Conservation (phyloP, 179 eudicot genomes). For the Camellia oleifera region DNA sequence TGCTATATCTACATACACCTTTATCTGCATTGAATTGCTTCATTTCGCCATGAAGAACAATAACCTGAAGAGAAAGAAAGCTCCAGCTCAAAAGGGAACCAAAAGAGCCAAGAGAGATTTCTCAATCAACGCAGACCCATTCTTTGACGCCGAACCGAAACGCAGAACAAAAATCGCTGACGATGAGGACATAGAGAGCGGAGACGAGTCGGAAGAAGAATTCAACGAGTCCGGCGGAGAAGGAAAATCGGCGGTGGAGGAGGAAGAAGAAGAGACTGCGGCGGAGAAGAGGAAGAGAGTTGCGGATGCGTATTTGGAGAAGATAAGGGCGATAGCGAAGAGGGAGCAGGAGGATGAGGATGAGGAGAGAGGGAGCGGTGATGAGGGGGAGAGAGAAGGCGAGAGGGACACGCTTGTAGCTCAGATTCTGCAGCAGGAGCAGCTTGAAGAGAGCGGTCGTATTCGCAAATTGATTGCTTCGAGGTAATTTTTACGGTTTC, state of each 20-base stretch:
- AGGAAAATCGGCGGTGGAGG: constrained; percentile 32
- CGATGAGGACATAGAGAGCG: constrained; percentile 66
- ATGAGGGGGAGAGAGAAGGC: constrained; percentile 37
- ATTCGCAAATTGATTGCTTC: constrained; percentile 64
- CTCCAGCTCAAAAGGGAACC: constrained; percentile 21
- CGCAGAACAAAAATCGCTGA: constrained; percentile 35
- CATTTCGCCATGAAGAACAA: constrained; percentile 23
- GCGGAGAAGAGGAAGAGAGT: constrained; percentile 66
- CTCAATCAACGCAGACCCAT: constrained; percentile 33
- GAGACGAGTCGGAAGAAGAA: constrained; percentile 36
- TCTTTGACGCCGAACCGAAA: constrained; percentile 40
- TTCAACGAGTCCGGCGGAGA: constrained; percentile 22
- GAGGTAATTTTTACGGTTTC: constrained; percentile 34
- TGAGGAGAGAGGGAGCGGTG: constrained; percentile 29
- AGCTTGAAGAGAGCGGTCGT: constrained; percentile 86
- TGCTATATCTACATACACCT: not conserved
- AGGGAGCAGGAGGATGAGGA: constrained; percentile 33
- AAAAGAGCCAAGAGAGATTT: constrained; percentile 25
- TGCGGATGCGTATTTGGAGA: constrained; percentile 44
- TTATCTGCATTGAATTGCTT: not conserved
- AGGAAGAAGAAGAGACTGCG: constrained; percentile 57
- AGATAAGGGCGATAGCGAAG: constrained; percentile 34
- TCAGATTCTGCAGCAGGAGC: constrained; percentile 63
- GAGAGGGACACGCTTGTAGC: constrained; percentile 66
- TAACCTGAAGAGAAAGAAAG: constrained; percentile 26